Percentiles rank a stretch among this genome's conserved stretches.
These are phyloP conservation scores for Plantago ovata DNA, from an alignment of 257 asterid species.

Conservation along the genomic window DNA sequence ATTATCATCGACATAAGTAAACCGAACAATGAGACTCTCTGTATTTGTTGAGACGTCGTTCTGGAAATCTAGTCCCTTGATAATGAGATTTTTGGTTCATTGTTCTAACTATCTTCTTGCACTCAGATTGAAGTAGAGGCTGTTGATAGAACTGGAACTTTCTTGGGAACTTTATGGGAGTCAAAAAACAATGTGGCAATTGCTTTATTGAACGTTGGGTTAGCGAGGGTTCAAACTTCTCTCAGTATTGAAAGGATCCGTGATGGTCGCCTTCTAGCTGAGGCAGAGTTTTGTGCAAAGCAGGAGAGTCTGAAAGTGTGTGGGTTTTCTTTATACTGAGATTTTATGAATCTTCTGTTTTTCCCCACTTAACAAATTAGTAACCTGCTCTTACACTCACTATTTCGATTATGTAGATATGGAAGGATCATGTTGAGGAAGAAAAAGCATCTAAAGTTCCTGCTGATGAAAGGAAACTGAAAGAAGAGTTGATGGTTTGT, in stretches of 20 bases:
- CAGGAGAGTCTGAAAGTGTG: slow-evolving; percentile 85
- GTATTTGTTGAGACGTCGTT: too few relatives aligned
- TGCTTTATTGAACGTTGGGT: slow-evolving; percentile 84
- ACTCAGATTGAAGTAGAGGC: slow-evolving; percentile 89
- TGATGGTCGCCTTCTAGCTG: slow-evolving; percentile 78
- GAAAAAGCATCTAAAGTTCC: slow-evolving; percentile 61
- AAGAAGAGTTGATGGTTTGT: slow-evolving; percentile 73
- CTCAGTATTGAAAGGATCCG: slow-evolving; percentile 80
- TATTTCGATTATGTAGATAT: slow-evolving; percentile 42
- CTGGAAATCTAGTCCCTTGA: too few relatives aligned
- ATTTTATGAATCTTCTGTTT: too few relatives aligned
- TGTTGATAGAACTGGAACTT: slow-evolving; percentile 94
- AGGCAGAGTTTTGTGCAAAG: slow-evolving; percentile 91
- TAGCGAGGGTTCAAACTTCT: slow-evolving; percentile 86
- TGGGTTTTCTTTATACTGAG: neutral
- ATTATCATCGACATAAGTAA: too few relatives aligned
- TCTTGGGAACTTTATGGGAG: slow-evolving; percentile 94
- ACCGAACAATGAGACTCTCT: too few relatives aligned
- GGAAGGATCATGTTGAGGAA: slow-evolving; percentile 78
- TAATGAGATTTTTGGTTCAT: slow-evolving; percentile 8
- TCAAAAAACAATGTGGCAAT: slow-evolving; percentile 68
- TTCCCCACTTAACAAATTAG: too few relatives aligned
- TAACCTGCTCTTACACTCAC: slow-evolving; percentile 20
- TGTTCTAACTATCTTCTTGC: slow-evolving; percentile 13
- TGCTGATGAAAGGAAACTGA: slow-evolving; percentile 59